Conservation (phyloP, 371 early-diverging fungal genomes). For the Coemansia sp. region DNA sequence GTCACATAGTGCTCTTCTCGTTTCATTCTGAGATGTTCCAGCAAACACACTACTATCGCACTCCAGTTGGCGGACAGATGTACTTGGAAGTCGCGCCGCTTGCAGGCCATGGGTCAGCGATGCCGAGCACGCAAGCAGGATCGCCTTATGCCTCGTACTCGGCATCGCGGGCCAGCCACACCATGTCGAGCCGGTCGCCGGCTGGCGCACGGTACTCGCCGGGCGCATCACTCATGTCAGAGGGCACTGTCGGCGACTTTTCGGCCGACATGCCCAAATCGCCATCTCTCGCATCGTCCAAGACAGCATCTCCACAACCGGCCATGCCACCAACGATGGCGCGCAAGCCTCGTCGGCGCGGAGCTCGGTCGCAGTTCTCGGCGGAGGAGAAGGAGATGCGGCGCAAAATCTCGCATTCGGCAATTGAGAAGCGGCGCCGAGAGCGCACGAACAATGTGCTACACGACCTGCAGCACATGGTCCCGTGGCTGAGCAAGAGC, state of each 20-base stretch:
- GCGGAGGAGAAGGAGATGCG: conserved; percentile 47
- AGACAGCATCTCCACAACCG: conserved; percentile 28
- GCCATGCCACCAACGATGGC: neutral
- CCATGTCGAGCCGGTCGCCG: conserved; percentile 7
- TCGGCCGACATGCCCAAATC: conserved; percentile 9
- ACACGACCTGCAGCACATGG: conserved; percentile 43
- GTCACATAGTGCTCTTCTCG: neutral
- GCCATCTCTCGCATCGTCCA: conserved; percentile 23
- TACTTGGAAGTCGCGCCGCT: conserved; percentile 10
- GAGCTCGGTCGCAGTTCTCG: conserved; percentile 26
- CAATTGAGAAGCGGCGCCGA: conserved; percentile 53
- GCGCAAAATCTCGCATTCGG: conserved; percentile 52
- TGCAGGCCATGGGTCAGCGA: neutral
- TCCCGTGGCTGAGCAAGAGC: conserved; percentile 42
- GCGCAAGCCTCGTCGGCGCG: conserved; percentile 19
- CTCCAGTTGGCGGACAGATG: conserved; percentile 17
- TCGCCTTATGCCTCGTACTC: neutral
- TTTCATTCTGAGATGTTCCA: conserved; percentile 14
- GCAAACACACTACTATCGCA: conserved; percentile 1
- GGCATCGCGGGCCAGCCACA: neutral
- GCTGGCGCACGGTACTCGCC: conserved; percentile 27
- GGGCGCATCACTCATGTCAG: conserved; percentile 8
- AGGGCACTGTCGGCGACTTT: conserved; percentile 24
- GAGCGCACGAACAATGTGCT: conserved; percentile 52
- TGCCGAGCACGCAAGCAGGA: neutral